Evolutionary conservation across 805 yeast species (phyloP), one percentile per base, ranked within the genome.

Genomic region (Candida alai): DNA sequence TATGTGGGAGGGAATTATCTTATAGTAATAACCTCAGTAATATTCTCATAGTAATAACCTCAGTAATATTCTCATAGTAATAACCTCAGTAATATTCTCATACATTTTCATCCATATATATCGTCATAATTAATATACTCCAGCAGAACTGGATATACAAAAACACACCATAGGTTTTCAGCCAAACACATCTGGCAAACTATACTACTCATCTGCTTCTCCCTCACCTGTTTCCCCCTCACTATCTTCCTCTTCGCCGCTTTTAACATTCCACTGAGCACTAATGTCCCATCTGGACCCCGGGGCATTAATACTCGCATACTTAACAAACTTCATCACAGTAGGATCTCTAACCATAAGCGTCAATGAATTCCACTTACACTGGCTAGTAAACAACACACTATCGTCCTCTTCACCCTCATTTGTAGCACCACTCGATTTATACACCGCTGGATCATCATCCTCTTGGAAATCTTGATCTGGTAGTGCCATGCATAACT

Each of bases 211-310:
- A n/a, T n/a, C n/a, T n/a, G n/a, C n/a, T 23, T 31, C 16, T 16
- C 15, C 19, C 18, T 34, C 21, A 23, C 29, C 35, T 22, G 4
- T 12, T 17, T 38, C 37, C 19, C 40, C 43, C 6, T 45, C 47
- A 21, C 49, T 56, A 2, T 58, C 68, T 2, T 62, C 73, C 0
- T 61, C 72, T 2, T 61, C 69, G 5, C 58, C 78, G 18, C 64
- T 65, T 41, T 68, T 73, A 19, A 85, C 81, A 45, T 76, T 79
- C 93, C 95, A 90, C 49, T 81, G 83, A 36, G 82, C 77, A 21
- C 70, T 68, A 25, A 93, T 65, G 53, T 93, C 99, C 96, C 96
- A 93, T 53, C 98, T 71, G 25, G 93, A 80, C 1, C 97, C 95
- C 40, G 79, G 78, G 5, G 97, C 96, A 42, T 76, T 76, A 57